Evolutionary conservation across 1,284 basidiomycete species (phyloP).

Genomic region (Pseudomicrostroma phylloplanum): DNA sequence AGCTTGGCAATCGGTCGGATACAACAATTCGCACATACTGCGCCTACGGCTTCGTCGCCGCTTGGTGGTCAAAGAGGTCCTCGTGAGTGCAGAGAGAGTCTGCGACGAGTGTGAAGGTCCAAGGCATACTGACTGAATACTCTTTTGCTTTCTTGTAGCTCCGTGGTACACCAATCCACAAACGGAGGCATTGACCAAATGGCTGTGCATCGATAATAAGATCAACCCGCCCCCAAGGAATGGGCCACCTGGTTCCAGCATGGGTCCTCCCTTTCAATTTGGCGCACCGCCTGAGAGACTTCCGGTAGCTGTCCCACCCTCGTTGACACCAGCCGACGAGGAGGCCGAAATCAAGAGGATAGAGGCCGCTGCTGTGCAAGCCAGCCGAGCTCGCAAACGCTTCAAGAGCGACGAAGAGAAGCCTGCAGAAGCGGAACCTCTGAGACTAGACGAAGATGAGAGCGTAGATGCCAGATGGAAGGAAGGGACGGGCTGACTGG

Average conservation of each 20-base stretch:
- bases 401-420: background rate
- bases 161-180: slow-evolving; percentile 82
- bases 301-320: background rate
- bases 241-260: background rate
- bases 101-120: slow-evolving; percentile 10
- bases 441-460: slow-evolving; percentile 19
- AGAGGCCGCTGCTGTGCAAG: background rate
- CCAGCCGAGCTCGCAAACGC: too few relatives aligned
- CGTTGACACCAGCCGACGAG: background rate
- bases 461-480: slow-evolving; percentile 26
- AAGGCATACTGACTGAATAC: background rate
- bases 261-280: slow-evolving; percentile 5
- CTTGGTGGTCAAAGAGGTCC: slow-evolving; percentile 46
- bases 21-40: slow-evolving; percentile 36
- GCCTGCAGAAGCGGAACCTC: background rate
- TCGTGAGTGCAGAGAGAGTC: slow-evolving; percentile 14
- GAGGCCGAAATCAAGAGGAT: background rate
- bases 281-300: slow-evolving; percentile 11
- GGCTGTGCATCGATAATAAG: slow-evolving; percentile 73
- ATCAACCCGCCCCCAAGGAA: slow-evolving; percentile 58
- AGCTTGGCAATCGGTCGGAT: slow-evolving; percentile 20
- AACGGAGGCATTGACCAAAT: slow-evolving; percentile 74
- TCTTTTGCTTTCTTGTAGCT: slow-evolving; percentile 53
- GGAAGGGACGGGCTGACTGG: slow-evolving; percentile 23
- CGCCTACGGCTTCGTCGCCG: slow-evolving; percentile 53